Percentiles rank a stretch among this genome's conserved stretches.
These are phyloP conservation scores for Suillus subalutaceus DNA, from an alignment of 768 basidiomycete species.

Conservation along the genomic window DNA sequence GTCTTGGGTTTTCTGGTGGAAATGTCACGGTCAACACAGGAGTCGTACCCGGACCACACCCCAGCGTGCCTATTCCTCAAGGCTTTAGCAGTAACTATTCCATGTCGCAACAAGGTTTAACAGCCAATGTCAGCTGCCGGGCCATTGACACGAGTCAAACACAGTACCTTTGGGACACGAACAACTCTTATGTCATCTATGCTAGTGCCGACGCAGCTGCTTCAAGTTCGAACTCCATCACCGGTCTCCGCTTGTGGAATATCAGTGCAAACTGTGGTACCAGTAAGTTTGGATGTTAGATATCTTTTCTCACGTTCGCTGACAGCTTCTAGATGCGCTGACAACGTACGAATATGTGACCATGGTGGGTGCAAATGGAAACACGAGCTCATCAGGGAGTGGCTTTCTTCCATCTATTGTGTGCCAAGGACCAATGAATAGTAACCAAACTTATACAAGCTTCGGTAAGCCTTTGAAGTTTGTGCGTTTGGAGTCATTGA, in stretches of 20 bases:
- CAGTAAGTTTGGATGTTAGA: neutral
- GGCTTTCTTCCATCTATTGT: constrained; percentile 15
- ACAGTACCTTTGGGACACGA: constrained; percentile 7
- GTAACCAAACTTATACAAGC: neutral
- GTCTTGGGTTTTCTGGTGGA: constrained; percentile 11
- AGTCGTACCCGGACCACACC: neutral
- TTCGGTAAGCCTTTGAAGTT: constrained; percentile 12
- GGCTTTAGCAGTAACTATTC: constrained; percentile 10
- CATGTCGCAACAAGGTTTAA: constrained; percentile 11
- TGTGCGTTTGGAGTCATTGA: neutral
- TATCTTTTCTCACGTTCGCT: neutral
- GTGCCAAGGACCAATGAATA: constrained; percentile 11
- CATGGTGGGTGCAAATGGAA: constrained; percentile 1
- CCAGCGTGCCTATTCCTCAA: neutral
- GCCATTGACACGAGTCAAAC: neutral
- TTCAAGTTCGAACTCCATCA: neutral
- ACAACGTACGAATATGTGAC: constrained; percentile 11
- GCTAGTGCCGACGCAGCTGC: neutral
- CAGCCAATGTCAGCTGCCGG: constrained; percentile 9
- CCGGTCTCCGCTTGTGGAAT: constrained; percentile 8
- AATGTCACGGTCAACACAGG: constrained; percentile 4
- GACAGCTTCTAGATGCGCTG: neutral
- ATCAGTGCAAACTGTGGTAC: constrained; percentile 5
- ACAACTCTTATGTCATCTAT: neutral
- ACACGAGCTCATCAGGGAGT: neutral